Conservation (phyloP, 1,284 basidiomycete genomes). For the Puccinia sorghi region DNA sequence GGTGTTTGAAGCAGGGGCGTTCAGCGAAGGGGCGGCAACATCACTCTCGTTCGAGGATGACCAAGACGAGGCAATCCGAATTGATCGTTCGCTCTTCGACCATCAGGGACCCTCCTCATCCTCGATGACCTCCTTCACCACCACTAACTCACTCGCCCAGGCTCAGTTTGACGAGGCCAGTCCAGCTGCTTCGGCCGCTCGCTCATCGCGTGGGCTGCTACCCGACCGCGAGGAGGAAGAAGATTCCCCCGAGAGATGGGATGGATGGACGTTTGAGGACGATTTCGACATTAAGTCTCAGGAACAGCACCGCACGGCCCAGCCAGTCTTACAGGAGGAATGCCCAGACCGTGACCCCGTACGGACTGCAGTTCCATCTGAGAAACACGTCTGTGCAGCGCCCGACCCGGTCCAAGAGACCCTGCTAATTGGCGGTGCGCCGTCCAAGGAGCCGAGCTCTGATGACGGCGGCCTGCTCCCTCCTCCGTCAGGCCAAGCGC, state of each 20-base stretch:
- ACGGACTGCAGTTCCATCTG: not conserved
- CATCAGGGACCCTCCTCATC: slow-evolving; percentile 7
- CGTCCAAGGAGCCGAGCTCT: no score
- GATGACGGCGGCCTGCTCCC: not conserved
- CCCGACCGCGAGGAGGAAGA: slow-evolving; percentile 4
- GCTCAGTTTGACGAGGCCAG: not conserved
- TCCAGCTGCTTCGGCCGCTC: not conserved
- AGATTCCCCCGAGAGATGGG: slow-evolving; percentile 17
- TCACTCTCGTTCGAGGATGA: slow-evolving; percentile 48
- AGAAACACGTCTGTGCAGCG: no score
- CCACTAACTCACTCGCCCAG: not conserved
- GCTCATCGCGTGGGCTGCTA: not conserved
- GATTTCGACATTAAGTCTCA: slow-evolving; percentile 3
- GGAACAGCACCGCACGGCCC: not conserved
- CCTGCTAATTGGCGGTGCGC: no score
- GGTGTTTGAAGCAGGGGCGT: not conserved
- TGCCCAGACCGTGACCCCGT: not conserved
- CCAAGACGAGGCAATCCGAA: slow-evolving; percentile 10
- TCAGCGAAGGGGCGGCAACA: not conserved
- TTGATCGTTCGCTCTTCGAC: slow-evolving; percentile 20
- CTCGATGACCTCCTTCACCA: slow-evolving; percentile 13
- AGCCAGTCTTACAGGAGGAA: not conserved
- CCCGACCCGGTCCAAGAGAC: no score
- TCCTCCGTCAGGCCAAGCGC: not conserved
- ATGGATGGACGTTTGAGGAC: slow-evolving; percentile 47